phyloP scores from a whole-genome alignment of 345 rosid genomes.

The Salix dunnii region DNA sequence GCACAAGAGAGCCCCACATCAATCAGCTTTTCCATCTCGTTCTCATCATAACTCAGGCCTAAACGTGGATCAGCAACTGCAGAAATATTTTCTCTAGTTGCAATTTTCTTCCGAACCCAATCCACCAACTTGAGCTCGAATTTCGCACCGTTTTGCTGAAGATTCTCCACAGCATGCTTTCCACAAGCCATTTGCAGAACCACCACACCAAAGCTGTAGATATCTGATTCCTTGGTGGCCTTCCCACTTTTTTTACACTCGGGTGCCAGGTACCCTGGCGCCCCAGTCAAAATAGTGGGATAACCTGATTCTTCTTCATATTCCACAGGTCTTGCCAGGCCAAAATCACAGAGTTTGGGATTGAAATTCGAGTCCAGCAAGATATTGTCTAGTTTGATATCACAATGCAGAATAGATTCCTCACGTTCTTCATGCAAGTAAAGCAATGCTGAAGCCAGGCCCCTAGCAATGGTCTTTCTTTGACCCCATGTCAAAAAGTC shows the following conservation, averaged over 20 bases:
- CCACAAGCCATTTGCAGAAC: conserved; percentile 4
- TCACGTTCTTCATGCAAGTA: conserved; percentile 1
- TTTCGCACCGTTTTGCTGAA: not conserved
- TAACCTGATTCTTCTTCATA: not conserved
- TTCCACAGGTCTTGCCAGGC: conserved; percentile 2
- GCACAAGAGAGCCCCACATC: not conserved
- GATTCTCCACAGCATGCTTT: not conserved
- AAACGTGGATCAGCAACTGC: conserved; percentile 6
- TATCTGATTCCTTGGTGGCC: conserved; percentile 2
- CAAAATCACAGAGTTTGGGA: conserved; percentile 2
- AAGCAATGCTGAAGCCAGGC: conserved; percentile 4
- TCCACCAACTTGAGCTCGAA: not conserved
- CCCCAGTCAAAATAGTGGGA: not conserved
- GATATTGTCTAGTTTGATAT: conserved; percentile 6
- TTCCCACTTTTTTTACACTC: not conserved
- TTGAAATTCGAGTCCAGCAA: not conserved
- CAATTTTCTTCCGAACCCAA: not conserved
- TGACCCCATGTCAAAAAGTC: not conserved
- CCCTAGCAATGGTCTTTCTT: not conserved
- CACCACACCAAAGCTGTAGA: conserved; percentile 12
- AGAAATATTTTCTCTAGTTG: not conserved
- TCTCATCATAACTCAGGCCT: not conserved
- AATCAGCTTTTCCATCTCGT: conserved; percentile 6
- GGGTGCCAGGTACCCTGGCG: not conserved
- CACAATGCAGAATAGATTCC: not conserved